phyloP scores from a whole-genome alignment of 768 basidiomycete species.

The Epithele typhae region DNA sequence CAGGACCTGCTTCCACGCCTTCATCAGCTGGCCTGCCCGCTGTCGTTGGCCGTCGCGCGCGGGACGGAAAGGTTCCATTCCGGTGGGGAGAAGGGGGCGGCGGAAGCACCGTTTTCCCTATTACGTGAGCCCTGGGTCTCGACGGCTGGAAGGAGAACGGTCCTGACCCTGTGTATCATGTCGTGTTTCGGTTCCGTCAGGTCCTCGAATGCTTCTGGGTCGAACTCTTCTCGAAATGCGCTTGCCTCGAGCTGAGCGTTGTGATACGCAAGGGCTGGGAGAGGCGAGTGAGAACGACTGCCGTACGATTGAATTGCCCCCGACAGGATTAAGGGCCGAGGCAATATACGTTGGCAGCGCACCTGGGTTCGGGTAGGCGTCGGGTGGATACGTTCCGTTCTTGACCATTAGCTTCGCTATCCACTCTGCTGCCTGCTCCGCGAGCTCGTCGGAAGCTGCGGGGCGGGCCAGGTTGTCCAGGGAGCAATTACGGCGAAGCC shows the following conservation, averaged over 20 bases:
- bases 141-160: neutral
- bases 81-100: neutral
- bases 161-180: constrained; percentile 71
- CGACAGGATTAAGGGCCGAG: neutral
- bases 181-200: constrained; percentile 72
- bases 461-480: neutral
- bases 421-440: constrained; percentile 63
- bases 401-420: constrained; percentile 78
- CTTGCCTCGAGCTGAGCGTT: constrained; percentile 88
- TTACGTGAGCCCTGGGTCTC: constrained; percentile 9
- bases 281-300: neutral
- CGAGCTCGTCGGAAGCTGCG: constrained; percentile 64
- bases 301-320: neutral
- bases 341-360: constrained; percentile 20
- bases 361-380: constrained; percentile 92
- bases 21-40: constrained; percentile 67
- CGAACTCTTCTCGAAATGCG: constrained; percentile 89
- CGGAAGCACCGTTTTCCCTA: constrained; percentile 6
- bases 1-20: constrained; percentile 66
- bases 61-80: constrained; percentile 3
- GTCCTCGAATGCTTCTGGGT: constrained; percentile 75
- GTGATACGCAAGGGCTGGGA: constrained; percentile 75
- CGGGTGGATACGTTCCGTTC: constrained; percentile 80
- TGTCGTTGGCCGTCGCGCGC: constrained; percentile 25
- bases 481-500: neutral